Percentiles rank a stretch among this genome's conserved stretches.
phyloP scores from a whole-genome alignment of 768 basidiomycete genomes.

The Agrocybe praecox region DNA sequence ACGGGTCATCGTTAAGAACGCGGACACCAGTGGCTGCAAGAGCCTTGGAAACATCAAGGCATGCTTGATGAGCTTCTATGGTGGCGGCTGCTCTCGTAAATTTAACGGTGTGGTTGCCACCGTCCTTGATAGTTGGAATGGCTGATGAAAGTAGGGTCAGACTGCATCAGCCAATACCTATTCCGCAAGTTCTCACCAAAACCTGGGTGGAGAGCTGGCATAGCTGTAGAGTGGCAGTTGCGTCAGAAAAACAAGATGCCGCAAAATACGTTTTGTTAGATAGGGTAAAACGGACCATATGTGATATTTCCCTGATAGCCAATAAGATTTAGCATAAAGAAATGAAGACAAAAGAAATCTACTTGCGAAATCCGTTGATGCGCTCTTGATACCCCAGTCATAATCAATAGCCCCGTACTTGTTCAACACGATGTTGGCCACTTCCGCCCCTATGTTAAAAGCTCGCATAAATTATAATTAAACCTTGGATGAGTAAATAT shows the following conservation, averaged over 20 bases:
- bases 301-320: slow-evolving; percentile 67
- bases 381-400: slow-evolving; percentile 66
- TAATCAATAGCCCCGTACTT: slow-evolving; percentile 67
- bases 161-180: too few relatives aligned
- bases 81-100: slow-evolving; percentile 70
- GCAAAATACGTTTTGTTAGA: neutral
- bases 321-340: neutral
- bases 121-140: slow-evolving; percentile 71
- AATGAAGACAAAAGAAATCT: neutral
- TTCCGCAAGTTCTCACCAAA: slow-evolving; percentile 42
- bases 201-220: slow-evolving; percentile 76
- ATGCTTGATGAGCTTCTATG: slow-evolving; percentile 62
- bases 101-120: slow-evolving; percentile 77
- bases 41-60: slow-evolving; percentile 68
- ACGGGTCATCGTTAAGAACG: slow-evolving; percentile 67
- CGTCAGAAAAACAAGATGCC: neutral
- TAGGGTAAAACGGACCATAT: slow-evolving; percentile 51
- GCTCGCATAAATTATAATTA: neutral
- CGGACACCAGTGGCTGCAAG: slow-evolving; percentile 72
- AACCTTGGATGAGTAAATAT: neutral
- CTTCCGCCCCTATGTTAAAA: slow-evolving; percentile 54
- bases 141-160: slow-evolving; percentile 49
- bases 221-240: slow-evolving; percentile 27
- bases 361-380: slow-evolving; percentile 85
- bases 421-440: slow-evolving; percentile 59